Evolutionary conservation across 345 rosid genomes (phyloP).

Genomic region (Euphorbia peplus): DNA sequence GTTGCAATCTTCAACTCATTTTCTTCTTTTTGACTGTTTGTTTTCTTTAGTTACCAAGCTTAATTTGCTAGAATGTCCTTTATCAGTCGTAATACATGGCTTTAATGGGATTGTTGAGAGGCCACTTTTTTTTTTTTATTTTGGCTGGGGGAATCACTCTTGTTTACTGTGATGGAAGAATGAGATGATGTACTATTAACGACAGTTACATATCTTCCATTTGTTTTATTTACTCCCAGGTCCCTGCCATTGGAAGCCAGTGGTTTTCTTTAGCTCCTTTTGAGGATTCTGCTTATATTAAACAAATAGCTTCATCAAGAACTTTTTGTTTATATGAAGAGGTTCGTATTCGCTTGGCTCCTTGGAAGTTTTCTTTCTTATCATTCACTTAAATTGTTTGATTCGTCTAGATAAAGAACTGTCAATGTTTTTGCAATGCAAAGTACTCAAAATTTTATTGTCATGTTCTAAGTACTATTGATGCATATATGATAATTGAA

Average conservation of each 20-base stretch:
- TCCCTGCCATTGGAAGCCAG: slow-evolving; percentile 69
- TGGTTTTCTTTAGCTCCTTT: slow-evolving; percentile 65
- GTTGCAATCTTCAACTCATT: not conserved
- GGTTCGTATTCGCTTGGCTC: slow-evolving; percentile 37
- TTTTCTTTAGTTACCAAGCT: not conserved
- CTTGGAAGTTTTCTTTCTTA: not conserved
- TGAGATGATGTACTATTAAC: not conserved
- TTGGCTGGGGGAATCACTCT: not conserved
- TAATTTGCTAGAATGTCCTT: not conserved
- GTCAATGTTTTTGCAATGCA: not conserved
- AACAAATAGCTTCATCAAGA: slow-evolving; percentile 63
- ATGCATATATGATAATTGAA: not conserved
- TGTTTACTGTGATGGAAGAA: not conserved
- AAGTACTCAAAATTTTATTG: not conserved
- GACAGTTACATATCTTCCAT: not conserved
- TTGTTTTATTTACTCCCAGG: slow-evolving; percentile 29
- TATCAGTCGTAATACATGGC: not conserved
- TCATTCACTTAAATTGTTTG: not conserved
- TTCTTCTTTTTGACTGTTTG: not conserved
- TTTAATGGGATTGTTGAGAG: not conserved
- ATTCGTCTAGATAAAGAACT: not conserved
- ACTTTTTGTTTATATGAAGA: slow-evolving; percentile 85
- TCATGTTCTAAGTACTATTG: not conserved
- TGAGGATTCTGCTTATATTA: slow-evolving; percentile 41
- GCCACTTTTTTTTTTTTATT: not conserved